Evolutionary conservation across 2,329 filamentous ascomycete species (phyloP).

Genomic region (Capronia americana): DNA sequence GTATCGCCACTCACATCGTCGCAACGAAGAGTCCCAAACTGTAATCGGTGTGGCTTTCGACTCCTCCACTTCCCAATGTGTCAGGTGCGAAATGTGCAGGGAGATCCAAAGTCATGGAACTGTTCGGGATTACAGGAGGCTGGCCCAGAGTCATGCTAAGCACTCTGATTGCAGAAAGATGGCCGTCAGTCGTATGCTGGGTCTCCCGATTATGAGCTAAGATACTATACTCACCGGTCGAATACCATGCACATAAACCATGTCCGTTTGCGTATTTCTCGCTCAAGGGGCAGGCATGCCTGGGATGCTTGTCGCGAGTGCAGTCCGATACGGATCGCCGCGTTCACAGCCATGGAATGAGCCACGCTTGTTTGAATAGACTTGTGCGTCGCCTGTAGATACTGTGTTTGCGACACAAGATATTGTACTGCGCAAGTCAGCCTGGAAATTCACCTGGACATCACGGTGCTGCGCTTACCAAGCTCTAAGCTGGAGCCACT

Average conservation of each 20-base stretch:
- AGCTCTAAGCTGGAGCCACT: slow-evolving; percentile 40
- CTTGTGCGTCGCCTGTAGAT: slow-evolving; percentile 19
- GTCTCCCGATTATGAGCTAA: too few relatives aligned
- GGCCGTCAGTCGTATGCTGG: too few relatives aligned
- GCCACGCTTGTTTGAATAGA: slow-evolving; percentile 10
- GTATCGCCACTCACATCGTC: slow-evolving; percentile 9
- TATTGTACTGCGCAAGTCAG: not conserved
- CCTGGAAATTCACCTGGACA: not conserved
- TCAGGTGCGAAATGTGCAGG: not conserved
- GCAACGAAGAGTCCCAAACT: slow-evolving; percentile 5
- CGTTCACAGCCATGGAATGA: slow-evolving; percentile 5
- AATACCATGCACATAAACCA: slow-evolving; percentile 3
- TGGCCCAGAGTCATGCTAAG: not conserved
- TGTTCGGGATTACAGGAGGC: not conserved
- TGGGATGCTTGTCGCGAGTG: slow-evolving; percentile 8
- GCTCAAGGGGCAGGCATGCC: not conserved
- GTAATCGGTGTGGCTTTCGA: not conserved
- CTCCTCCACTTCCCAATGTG: not conserved
- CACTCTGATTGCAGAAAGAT: not conserved
- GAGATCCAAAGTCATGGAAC: not conserved
- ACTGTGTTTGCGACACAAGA: not conserved
- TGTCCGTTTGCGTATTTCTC: not conserved
- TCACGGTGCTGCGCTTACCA: slow-evolving; percentile 27
- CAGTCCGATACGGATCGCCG: not conserved
- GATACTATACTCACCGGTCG: not conserved